These are phyloP conservation scores for Serendipita vermifera DNA, from an alignment of 768 basidiomycete species.

Conservation along the genomic window DNA sequence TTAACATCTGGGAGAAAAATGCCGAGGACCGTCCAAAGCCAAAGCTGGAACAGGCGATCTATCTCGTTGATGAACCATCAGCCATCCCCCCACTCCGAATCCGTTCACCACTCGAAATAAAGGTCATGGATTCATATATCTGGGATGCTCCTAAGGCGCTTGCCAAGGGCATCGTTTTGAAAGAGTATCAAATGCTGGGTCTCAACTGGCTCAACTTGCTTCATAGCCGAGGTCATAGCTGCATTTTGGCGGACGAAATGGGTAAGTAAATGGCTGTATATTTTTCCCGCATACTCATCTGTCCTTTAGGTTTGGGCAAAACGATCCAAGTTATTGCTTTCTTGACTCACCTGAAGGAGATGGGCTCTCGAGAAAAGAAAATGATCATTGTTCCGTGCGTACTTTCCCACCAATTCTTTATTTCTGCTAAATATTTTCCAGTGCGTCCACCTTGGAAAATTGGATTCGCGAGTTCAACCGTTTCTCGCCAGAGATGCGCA, in stretches of 20 bases:
- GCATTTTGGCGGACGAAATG: slow-evolving; percentile 99
- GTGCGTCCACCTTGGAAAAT: slow-evolving; percentile 93
- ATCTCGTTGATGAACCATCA: slow-evolving; percentile 15
- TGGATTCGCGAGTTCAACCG: slow-evolving; percentile 94
- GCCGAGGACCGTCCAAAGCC: slow-evolving; percentile 24
- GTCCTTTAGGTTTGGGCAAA: slow-evolving; percentile 74
- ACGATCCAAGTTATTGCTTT: slow-evolving; percentile 98
- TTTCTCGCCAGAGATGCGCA: slow-evolving; percentile 73
- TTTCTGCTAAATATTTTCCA: slow-evolving; percentile 23
- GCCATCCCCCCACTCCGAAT: slow-evolving; percentile 14
- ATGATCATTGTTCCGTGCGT: slow-evolving; percentile 91
- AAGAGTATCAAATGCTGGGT: slow-evolving; percentile 96
- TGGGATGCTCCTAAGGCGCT: slow-evolving; percentile 59
- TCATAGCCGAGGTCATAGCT: slow-evolving; percentile 67
- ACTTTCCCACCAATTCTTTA: neutral
- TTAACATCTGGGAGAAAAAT: slow-evolving; percentile 56
- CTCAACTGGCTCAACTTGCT: slow-evolving; percentile 92
- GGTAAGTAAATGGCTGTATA: slow-evolving; percentile 61
- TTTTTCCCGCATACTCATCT: slow-evolving; percentile 7
- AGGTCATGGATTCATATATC: slow-evolving; percentile 39
- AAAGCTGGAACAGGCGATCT: slow-evolving; percentile 28
- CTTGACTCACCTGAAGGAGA: slow-evolving; percentile 76
- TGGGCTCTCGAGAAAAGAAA: slow-evolving; percentile 69
- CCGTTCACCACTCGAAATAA: slow-evolving; percentile 15
- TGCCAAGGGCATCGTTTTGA: slow-evolving; percentile 56